Base-by-base conservation (phyloP, 2,329 filamentous ascomycete genomes). In the Gnomoniopsis sp. region DNA sequence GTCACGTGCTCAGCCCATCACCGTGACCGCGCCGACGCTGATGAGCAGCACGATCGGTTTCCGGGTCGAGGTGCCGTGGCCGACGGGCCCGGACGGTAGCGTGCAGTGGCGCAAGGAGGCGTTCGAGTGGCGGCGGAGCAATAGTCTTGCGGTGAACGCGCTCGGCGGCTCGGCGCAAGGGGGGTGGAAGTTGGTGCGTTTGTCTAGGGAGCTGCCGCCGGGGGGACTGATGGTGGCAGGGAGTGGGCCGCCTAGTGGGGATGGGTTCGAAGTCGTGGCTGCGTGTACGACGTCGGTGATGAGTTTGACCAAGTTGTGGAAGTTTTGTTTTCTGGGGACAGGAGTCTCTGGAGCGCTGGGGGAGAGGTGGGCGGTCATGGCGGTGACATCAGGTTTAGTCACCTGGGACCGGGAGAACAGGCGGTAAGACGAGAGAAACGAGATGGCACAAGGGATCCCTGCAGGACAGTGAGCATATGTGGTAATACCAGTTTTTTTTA, bases 71-170 rank as follows among this genome's bases (percentile, higher is more conserved):
- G 67, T 74, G 33, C 66, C 69, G 36, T 58, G 66, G 49, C 64
- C 63, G 30, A n/a, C 22, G 38, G 19, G 52, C 12, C 30, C 14
- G 12, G 19, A 4, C n/a, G 38, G 55, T 6, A 3, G 38, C 22
- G 46, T 57, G n/a, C 55, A 58, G 22, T 59, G 63, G 22, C 55
- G 51, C 19, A 38, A 15, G 14, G 76, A 79, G 64, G 50, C 61
- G 19, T 79, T 77, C 62, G 73, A 79, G 67, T 80, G 77, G 77
- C 72, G 76, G 2, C 68, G 72, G 59, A 72, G 71, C 59, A 65
- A 65, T 36, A 72, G 73, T 46, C 60, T 61, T 4, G 75, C 72
- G 43, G 68, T 78, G 33, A 65, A 64, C 43, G 62, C 61, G 6
- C 65, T 77, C 3, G 69, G 67, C 23, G 65, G 70, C 7, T 58